Evolutionary conservation across 257 asterid genomes (phyloP), one percentile per base, ranked within the genome.

Genomic region (Petrea volubilis): DNA sequence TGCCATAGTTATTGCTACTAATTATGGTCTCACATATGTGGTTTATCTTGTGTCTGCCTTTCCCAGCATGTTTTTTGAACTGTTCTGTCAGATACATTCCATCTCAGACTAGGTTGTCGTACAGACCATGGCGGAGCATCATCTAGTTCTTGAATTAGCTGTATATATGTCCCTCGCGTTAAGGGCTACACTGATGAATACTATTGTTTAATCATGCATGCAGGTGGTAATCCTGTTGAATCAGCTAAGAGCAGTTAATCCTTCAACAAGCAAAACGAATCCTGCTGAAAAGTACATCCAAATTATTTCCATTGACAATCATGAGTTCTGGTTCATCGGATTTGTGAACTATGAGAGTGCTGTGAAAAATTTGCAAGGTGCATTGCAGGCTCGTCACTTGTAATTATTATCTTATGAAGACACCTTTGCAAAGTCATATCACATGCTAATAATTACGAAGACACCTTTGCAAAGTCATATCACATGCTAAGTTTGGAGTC

Each of bases 311-410:
- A 82, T 88, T 14, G 99, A 88, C 77, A 84, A 82, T 78, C 98
- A 92, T 18, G 99, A 95, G 76, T 95, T 92, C 84, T 95, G 98
- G 98, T 95, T 82, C 84, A 90, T 95, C 98, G 99, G 98, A 68
- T 95, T 95, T 50, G 70, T 95, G 61, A 68, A 81, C 87, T 95
- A 95, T 51, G 91, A 88, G 3, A 85, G 86, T 71, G 98, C 97
- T 11, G 97, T 90, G 67, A 87, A 84, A 59, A 67, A 64, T 80
- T 76, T 95, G 36, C 91, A 76, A 64, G 93, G 73, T 72, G 84
- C 86, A 27, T 12, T 83, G 81, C 81, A 73, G 62, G 71, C 78
- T 34, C 82, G 66, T 74, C 79, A 60, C 57, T 52, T 25, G 51
- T 76, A 52, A 60, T 36, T 40, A 7, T 70, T 31, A 25, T 40